Evolutionary conservation across 116 monocot genomes (phyloP).

Genomic region (Trichopus zeylanicus): DNA sequence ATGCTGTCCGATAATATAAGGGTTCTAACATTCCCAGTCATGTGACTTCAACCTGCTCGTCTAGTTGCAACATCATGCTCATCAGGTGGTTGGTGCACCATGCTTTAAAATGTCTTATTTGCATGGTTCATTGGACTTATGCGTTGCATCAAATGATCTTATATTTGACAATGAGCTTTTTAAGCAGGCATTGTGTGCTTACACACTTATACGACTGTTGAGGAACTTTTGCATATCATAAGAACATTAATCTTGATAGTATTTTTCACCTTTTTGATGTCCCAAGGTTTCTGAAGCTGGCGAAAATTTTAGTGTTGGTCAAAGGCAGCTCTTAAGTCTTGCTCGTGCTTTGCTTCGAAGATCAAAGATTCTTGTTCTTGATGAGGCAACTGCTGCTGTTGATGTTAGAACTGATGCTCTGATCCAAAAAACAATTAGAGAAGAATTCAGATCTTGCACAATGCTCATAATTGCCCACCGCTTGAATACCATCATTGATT

Average conservation of each 20-base stretch:
- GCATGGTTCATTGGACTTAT: too few species aligned
- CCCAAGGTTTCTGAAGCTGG: constrained; percentile 91
- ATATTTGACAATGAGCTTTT: too few species aligned
- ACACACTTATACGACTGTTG: not conserved
- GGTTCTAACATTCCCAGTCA: too few species aligned
- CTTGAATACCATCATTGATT: constrained; percentile 92
- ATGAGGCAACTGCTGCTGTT: constrained; percentile 99
- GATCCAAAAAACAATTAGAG: constrained; percentile 95
- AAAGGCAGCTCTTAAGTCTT: constrained; percentile 90
- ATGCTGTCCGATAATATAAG: too few species aligned
- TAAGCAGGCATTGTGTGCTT: not conserved
- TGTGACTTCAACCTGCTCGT: too few species aligned
- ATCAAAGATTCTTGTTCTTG: constrained; percentile 95
- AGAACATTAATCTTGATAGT: not conserved
- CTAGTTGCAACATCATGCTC: too few species aligned
- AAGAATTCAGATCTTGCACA: constrained; percentile 92
- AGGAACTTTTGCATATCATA: not conserved
- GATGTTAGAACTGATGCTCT: constrained; percentile 97
- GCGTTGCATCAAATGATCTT: too few species aligned
- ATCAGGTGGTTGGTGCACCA: too few species aligned
- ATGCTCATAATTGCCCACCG: constrained; percentile 97
- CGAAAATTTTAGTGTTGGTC: constrained; percentile 98
- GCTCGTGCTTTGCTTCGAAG: constrained; percentile 82
- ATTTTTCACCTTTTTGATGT: not conserved
- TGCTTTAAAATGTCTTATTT: too few species aligned